These are phyloP conservation scores for Podaxis sp. DNA, from an alignment of 768 basidiomycete species.

Conservation along the genomic window DNA sequence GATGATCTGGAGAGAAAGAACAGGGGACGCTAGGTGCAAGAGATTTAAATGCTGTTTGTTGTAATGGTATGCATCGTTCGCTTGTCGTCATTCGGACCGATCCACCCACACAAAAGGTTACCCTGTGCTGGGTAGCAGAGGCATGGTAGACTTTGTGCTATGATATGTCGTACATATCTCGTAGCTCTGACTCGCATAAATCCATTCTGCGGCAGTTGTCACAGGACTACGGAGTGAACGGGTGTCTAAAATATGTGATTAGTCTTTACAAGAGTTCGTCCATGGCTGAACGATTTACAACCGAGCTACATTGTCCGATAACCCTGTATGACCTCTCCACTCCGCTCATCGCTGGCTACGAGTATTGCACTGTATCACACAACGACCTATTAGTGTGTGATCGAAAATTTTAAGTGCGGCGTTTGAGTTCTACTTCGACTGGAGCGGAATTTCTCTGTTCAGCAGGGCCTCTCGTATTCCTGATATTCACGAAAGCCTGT, in stretches of 20 bases:
- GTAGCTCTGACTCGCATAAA: neutral
- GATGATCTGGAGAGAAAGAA: neutral
- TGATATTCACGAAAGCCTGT: neutral
- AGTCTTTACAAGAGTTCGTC: neutral
- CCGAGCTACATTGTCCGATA: neutral
- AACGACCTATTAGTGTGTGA: neutral
- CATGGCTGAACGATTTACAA: neutral
- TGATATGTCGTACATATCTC: neutral
- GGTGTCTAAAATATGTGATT: neutral
- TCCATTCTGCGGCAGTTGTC: neutral
- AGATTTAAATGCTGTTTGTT: neutral
- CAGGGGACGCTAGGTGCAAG: neutral
- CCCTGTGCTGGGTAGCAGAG: slow-evolving; percentile 10
- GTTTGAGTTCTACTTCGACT: neutral
- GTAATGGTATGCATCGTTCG: neutral
- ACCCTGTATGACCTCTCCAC: neutral
- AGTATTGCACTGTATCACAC: neutral
- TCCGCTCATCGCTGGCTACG: neutral
- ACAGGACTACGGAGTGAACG: neutral
- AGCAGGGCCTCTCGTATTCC: neutral
- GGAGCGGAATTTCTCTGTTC: neutral
- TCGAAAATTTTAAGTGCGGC: neutral
- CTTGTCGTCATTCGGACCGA: slow-evolving; percentile 3
- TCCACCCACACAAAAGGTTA: neutral
- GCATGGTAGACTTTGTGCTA: neutral